Percentiles rank a stretch among this genome's conserved stretches.
These are phyloP conservation scores for Fusarium sp. DNA, from an alignment of 2,329 filamentous ascomycete species.

Conservation along the genomic window DNA sequence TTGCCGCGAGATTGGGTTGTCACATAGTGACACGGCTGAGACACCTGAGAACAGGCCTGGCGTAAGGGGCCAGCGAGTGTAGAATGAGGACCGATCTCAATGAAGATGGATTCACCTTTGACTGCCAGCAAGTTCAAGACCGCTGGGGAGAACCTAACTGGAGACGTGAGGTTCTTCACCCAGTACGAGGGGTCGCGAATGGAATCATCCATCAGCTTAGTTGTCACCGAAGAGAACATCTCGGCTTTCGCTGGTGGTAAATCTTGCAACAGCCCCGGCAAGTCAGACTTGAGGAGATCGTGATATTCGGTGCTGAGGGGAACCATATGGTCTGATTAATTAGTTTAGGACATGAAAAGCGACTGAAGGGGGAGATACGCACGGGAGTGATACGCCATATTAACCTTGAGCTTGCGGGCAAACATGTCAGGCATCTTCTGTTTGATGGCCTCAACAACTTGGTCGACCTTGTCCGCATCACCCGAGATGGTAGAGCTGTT, in stretches of 20 bases:
- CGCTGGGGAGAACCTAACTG: slow-evolving; percentile 53
- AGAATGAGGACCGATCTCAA: slow-evolving; percentile 45
- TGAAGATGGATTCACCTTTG: slow-evolving; percentile 2
- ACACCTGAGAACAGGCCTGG: slow-evolving; percentile 18
- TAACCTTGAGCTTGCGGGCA: not conserved
- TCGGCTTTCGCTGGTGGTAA: not conserved
- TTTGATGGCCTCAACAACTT: slow-evolving; percentile 6
- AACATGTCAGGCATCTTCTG: not conserved
- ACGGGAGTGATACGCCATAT: slow-evolving; percentile 27
- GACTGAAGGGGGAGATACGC: not conserved
- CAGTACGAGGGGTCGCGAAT: slow-evolving; percentile 55
- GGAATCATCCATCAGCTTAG: slow-evolving; percentile 49
- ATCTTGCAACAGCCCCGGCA: accelerated
- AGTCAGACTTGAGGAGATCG: not conserved
- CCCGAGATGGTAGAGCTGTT: slow-evolving; percentile 15
- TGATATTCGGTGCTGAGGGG: not conserved
- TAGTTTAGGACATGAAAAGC: not conserved
- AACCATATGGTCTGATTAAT: slow-evolving; percentile 45
- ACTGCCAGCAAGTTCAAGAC: slow-evolving; percentile 9
- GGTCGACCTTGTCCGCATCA: not conserved
- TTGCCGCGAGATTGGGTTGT: not conserved
- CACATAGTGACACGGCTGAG: not conserved
- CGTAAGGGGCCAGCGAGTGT: slow-evolving; percentile 33
- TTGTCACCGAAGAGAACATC: slow-evolving; percentile 55
- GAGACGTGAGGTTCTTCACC: slow-evolving; percentile 50